These are phyloP conservation scores for Termitomyces eurrhizus DNA, from an alignment of 768 basidiomycete species.

Conservation along the genomic window DNA sequence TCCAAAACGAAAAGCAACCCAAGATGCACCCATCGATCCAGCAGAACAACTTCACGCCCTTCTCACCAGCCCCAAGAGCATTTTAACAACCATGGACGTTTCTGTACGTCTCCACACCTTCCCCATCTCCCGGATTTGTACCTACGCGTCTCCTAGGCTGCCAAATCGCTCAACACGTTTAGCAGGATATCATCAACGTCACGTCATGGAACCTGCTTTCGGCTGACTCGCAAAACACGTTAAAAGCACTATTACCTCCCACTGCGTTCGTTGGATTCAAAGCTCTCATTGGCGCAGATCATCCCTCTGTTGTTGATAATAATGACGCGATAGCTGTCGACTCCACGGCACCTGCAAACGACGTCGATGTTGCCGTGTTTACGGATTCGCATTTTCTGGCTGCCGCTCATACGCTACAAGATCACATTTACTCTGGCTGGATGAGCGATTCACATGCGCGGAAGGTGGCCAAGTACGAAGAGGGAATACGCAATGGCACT, in stretches of 20 bases:
- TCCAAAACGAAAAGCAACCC: slow-evolving; percentile 9
- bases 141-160: slow-evolving; percentile 9
- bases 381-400: slow-evolving; percentile 50
- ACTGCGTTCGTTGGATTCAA: slow-evolving; percentile 37
- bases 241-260: slow-evolving; percentile 40
- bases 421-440: slow-evolving; percentile 54
- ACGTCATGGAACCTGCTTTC: slow-evolving; percentile 45
- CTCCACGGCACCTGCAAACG: slow-evolving; percentile 5
- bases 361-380: slow-evolving; percentile 38
- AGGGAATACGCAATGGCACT: slow-evolving; percentile 40
- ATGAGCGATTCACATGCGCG: slow-evolving; percentile 38
- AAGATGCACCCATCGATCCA: slow-evolving; percentile 6
- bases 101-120: slow-evolving; percentile 35
- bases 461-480: slow-evolving; percentile 38
- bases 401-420: slow-evolving; percentile 55
- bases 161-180: slow-evolving; percentile 23
- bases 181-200: slow-evolving; percentile 46
- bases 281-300: slow-evolving; percentile 28
- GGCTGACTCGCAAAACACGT: slow-evolving; percentile 30
- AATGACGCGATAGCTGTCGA: slow-evolving; percentile 19
- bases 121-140: slow-evolving; percentile 7
- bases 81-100: slow-evolving; percentile 32
- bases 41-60: slow-evolving; percentile 11
- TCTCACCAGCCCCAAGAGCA: slow-evolving; percentile 13
- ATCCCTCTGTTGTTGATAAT: slow-evolving; percentile 28